Conservation (phyloP, 169 alveolate genomes). For the Amoebophrya sp. region DNA sequence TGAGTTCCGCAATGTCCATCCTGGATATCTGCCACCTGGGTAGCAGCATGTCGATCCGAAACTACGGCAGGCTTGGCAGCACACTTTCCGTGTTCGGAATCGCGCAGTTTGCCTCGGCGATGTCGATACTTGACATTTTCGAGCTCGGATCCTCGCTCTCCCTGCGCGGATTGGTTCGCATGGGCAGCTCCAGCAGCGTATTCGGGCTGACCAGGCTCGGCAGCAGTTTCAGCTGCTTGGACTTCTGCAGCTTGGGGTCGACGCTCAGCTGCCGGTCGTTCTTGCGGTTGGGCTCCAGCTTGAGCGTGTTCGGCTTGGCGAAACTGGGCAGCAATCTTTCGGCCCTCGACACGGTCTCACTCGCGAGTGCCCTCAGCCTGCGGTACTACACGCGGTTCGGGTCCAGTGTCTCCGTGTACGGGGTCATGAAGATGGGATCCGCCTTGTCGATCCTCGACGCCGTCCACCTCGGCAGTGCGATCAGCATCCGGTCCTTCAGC, state of each 20-base stretch:
- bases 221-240: background rate
- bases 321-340: conserved; percentile 33
- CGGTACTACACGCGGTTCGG: conserved; percentile 33
- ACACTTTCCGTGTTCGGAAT: conserved; percentile 30
- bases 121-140: conserved; percentile 29
- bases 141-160: conserved; percentile 28
- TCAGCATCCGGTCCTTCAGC: conserved; percentile 19
- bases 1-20: background rate
- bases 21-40: conserved; percentile 38
- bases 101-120: background rate
- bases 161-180: conserved; percentile 30
- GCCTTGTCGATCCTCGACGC: conserved; percentile 28
- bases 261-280: conserved; percentile 21
- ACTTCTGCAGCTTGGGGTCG: background rate
- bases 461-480: conserved; percentile 29
- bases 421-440: conserved; percentile 34
- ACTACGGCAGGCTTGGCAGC: conserved; percentile 27
- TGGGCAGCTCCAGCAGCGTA: conserved; percentile 29
- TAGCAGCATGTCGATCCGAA: conserved; percentile 24
- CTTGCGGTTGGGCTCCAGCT: conserved; percentile 26
- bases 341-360: conserved; percentile 29
- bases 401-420: conserved; percentile 7
- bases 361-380: conserved; percentile 13
- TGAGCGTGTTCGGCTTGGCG: conserved; percentile 34
- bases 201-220: conserved; percentile 43